A percentile compares a stretch with the other conserved stretches of the same genome.
Conservation (phyloP, 1,284 basidiomycete species). For the Pseudozyma tsukubaensis region DNA sequence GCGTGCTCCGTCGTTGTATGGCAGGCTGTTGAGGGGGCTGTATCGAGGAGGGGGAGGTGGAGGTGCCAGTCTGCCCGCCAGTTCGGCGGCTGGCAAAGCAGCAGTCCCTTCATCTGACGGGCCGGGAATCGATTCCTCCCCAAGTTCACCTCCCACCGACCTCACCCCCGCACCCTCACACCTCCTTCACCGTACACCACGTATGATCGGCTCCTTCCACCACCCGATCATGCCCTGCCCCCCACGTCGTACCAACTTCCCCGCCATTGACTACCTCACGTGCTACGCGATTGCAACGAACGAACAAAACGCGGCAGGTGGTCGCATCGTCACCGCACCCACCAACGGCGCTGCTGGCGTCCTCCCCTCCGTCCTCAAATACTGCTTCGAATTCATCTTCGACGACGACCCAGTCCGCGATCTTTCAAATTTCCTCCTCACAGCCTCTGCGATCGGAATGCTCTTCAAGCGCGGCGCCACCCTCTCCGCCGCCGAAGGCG, state of each 20-base stretch:
- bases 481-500: slow-evolving; percentile 87
- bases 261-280: slow-evolving; percentile 89
- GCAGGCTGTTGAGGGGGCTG: slow-evolving; percentile 85
- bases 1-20: slow-evolving; percentile 71
- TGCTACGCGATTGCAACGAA: slow-evolving; percentile 70
- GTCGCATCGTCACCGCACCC: slow-evolving; percentile 92
- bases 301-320: slow-evolving; percentile 87
- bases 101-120: not conserved
- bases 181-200: slow-evolving; percentile 17
- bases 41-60: slow-evolving; percentile 47
- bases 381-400: slow-evolving; percentile 81
- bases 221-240: slow-evolving; percentile 78
- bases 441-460: slow-evolving; percentile 90
- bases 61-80: slow-evolving; percentile 14
- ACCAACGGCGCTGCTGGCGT: slow-evolving; percentile 82
- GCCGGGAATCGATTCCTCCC: slow-evolving; percentile 22
- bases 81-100: slow-evolving; percentile 4
- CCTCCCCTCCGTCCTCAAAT: slow-evolving; percentile 86
- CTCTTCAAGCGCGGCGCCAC: slow-evolving; percentile 96
- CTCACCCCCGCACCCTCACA: not conserved
- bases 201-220: slow-evolving; percentile 80
- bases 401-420: slow-evolving; percentile 85
- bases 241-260: slow-evolving; percentile 80
- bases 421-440: slow-evolving; percentile 85
- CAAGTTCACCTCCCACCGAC: not conserved